These are phyloP conservation scores for Cryptosporidium felis DNA, from an alignment of 169 alveolate genomes.

Conservation along the genomic window DNA sequence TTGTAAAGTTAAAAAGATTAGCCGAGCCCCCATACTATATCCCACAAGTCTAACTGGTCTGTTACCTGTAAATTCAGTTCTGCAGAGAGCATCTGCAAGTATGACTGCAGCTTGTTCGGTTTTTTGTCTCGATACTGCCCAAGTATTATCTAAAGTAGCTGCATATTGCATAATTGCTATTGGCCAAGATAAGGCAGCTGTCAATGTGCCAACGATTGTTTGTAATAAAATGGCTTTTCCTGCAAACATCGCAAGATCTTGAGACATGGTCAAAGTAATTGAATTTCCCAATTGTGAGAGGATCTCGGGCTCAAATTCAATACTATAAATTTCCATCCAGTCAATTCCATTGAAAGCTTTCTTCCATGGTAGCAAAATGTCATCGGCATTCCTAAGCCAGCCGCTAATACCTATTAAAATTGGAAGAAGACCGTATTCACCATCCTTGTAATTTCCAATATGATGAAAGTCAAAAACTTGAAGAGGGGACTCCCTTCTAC, in stretches of 20 bases:
- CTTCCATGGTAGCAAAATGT: slow-evolving; percentile 47
- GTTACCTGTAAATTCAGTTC: slow-evolving; percentile 81
- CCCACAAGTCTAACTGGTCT: slow-evolving; percentile 91
- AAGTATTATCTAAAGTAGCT: slow-evolving; percentile 86
- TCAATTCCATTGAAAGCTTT: slow-evolving; percentile 59
- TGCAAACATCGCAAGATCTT: slow-evolving; percentile 70
- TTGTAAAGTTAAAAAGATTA: slow-evolving; percentile 84
- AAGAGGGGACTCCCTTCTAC: slow-evolving; percentile 70
- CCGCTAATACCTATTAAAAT: slow-evolving; percentile 62
- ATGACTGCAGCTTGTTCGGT: slow-evolving; percentile 88
- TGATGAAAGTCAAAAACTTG: slow-evolving; percentile 35
- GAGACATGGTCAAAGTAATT: slow-evolving; percentile 58
- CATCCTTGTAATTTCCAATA: not conserved
- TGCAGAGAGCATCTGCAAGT: slow-evolving; percentile 85
- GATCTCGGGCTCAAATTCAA: slow-evolving; percentile 67
- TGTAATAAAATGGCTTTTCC: slow-evolving; percentile 68
- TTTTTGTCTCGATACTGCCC: slow-evolving; percentile 85
- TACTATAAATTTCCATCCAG: slow-evolving; percentile 56
- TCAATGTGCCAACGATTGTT: slow-evolving; percentile 59
- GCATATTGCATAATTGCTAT: slow-evolving; percentile 86
- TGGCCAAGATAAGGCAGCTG: slow-evolving; percentile 84
- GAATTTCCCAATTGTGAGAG: slow-evolving; percentile 46
- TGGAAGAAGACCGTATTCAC: slow-evolving; percentile 42
- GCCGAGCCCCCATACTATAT: slow-evolving; percentile 91
- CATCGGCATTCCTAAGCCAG: slow-evolving; percentile 45